Evolutionary conservation across 2,329 filamentous ascomycete genomes (phyloP), one percentile per base, ranked within the genome.

Genomic region (Ophiostoma ulmi): DNA sequence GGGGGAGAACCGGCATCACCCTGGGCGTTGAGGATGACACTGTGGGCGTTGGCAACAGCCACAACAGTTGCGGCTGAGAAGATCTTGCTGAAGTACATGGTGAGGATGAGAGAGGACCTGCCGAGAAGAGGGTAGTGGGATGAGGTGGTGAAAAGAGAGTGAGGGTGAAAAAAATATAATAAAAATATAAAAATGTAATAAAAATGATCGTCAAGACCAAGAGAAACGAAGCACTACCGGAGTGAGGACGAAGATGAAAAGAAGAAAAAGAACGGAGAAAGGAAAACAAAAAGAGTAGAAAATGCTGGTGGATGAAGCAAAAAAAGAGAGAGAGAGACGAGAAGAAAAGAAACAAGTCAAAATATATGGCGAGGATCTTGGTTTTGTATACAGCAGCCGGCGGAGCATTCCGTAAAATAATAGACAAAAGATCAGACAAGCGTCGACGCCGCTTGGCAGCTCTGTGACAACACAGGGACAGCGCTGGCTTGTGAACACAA

Each of bases 11-110:
- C 74, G 2, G 61, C 14, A 1, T 44, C 26, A 39, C 74, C 74
- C 70, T 74, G 70, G 5, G 72, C 73, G 17, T 66, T 66, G 20
- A 73, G 69, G 61, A 75, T 68, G 20, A 74, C 71, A 48, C 72
- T 70, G 70, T 75, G 74, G 14, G 72, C 74, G 39, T 58, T 69
- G 31, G 72, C 73, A 26, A 71, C 69, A 6, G 72, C 70, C 39
- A 74, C 11, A 8, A 74, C 55, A 61, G 71, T 68, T 38, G 70
- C 66, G 6, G 69, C 52, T 8, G 69, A 69, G 5, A 73, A 13
- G 22, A 72, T 69, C 17, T n/a, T 39, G 4, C 61, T 52, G 52
- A 36, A 63, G 58, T 55, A 63, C 72, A 72, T 73, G 31, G 3
- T 70, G 38, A 5, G 68, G 52, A 20, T 35, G 36, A 26, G 36